These are phyloP conservation scores for Myxozyma monticola DNA, from an alignment of 805 yeast genomes.

Conservation along the genomic window DNA sequence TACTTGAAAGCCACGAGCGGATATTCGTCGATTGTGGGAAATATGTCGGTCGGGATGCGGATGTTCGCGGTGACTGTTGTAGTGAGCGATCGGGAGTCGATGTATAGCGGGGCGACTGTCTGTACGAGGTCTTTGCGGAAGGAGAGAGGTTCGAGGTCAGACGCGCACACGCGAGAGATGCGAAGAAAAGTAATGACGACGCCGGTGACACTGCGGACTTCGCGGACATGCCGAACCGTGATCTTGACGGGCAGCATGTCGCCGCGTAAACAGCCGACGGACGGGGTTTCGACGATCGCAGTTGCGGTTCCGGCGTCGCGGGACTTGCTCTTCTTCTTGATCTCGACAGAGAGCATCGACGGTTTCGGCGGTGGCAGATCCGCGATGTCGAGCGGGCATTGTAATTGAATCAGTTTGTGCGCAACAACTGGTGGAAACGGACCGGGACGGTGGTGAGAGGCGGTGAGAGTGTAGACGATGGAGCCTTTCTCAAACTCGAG, in stretches of 20 bases:
- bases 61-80: constrained; percentile 62
- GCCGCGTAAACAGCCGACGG: constrained; percentile 74
- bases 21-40: constrained; percentile 77
- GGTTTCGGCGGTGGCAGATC: constrained; percentile 65
- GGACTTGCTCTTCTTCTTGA: constrained; percentile 41
- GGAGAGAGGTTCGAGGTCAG: constrained; percentile 55
- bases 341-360: constrained; percentile 61
- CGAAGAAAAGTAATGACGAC: constrained; percentile 77
- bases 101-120: constrained; percentile 68
- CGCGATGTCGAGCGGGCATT: constrained; percentile 75
- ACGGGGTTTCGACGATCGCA: constrained; percentile 49
- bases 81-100: constrained; percentile 64
- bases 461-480: constrained; percentile 63
- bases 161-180: constrained; percentile 67
- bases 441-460: constrained; percentile 38
- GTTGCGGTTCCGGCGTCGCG: constrained; percentile 44
- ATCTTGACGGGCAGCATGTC: constrained; percentile 75
- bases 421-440: constrained; percentile 40
- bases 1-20: constrained; percentile 78
- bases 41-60: constrained; percentile 78
- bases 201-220: constrained; percentile 68
- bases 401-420: constrained; percentile 58
- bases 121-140: constrained; percentile 84
- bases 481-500: constrained; percentile 85
- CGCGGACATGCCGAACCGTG: constrained; percentile 65